Conservation (phyloP, 2,329 filamentous ascomycete species). For the Aureobasidium uvarum region DNA sequence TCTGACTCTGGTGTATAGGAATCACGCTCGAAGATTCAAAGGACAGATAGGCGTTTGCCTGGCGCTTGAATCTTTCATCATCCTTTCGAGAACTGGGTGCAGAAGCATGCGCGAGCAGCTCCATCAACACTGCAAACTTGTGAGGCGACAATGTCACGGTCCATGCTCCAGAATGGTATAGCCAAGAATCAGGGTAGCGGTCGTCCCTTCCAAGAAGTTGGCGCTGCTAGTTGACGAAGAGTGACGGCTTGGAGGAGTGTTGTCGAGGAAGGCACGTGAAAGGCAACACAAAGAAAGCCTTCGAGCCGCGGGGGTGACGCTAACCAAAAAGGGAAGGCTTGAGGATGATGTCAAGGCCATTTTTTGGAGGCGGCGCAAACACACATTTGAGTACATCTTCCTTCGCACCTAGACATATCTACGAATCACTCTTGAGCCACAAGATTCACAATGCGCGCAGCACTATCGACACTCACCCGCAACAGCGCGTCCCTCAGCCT, state of each 20-base stretch:
- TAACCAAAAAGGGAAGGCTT: not conserved
- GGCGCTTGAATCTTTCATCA: constrained; percentile 44
- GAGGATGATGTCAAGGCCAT: constrained; percentile 19
- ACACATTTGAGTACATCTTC: not conserved
- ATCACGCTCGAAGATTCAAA: constrained; percentile 34
- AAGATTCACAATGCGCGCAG: not conserved
- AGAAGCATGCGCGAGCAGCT: constrained; percentile 49
- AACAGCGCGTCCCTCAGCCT: not conserved
- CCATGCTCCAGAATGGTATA: constrained; percentile 9
- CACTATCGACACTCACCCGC: not conserved
- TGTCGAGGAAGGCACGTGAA: constrained; percentile 7
- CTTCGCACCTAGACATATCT: not conserved
- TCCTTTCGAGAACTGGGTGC: constrained; percentile 43
- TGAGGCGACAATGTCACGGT: not conserved
- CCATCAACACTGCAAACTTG: constrained; percentile 32
- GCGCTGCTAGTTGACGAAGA: not conserved
- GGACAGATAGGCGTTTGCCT: constrained; percentile 44
- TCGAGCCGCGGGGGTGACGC: not conserved
- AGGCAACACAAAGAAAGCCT: constrained; percentile 15
- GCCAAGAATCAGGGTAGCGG: not conserved
- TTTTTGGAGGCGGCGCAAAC: constrained; percentile 3
- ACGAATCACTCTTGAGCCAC: not conserved
- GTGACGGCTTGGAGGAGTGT: not conserved
- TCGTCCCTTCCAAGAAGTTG: not conserved
- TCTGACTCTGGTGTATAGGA: not conserved